A percentile compares a stretch with the other conserved stretches of the same genome.
phyloP scores from a whole-genome alignment of 2,329 filamentous ascomycete species.

The Diaporthe velutina region DNA sequence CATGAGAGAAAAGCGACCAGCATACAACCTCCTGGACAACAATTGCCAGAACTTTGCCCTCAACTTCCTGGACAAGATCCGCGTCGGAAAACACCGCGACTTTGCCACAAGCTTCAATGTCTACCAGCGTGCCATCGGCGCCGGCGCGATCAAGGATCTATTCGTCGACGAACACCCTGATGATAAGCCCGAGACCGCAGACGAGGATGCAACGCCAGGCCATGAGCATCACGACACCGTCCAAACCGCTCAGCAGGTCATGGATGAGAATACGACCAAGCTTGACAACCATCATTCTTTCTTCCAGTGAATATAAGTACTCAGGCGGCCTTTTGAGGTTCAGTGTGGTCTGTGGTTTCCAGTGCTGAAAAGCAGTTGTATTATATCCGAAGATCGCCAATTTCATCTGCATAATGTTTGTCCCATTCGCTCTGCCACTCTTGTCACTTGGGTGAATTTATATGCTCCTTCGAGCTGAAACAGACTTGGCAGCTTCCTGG shows the following conservation, averaged over 20 bases:
- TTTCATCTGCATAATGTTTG: not conserved
- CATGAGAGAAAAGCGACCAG: constrained; percentile 62
- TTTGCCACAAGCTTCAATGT: constrained; percentile 68
- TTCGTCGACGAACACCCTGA: constrained; percentile 55
- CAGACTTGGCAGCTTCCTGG: not conserved
- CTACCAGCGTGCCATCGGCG: constrained; percentile 63
- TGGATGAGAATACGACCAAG: constrained; percentile 67
- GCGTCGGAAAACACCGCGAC: constrained; percentile 61
- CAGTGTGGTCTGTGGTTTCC: not conserved
- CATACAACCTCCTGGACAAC: constrained; percentile 71
- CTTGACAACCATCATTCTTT: constrained; percentile 55
- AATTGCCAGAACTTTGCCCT: constrained; percentile 72
- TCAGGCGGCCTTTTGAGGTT: not conserved
- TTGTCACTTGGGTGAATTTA: not conserved
- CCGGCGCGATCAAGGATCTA: constrained; percentile 64
- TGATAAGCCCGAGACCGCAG: constrained; percentile 44
- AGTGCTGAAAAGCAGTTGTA: not conserved
- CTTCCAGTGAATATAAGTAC: constrained; percentile 34
- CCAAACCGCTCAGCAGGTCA: constrained; percentile 63
- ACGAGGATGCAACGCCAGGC: constrained; percentile 43
- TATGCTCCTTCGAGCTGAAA: not conserved
- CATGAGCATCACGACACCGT: constrained; percentile 54
- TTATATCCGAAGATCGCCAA: not conserved
- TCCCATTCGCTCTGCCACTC: not conserved
- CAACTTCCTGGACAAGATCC: constrained; percentile 66